Evolutionary conservation across 2,329 filamentous ascomycete genomes (phyloP).

Genomic region (Celoporthe dispersa): DNA sequence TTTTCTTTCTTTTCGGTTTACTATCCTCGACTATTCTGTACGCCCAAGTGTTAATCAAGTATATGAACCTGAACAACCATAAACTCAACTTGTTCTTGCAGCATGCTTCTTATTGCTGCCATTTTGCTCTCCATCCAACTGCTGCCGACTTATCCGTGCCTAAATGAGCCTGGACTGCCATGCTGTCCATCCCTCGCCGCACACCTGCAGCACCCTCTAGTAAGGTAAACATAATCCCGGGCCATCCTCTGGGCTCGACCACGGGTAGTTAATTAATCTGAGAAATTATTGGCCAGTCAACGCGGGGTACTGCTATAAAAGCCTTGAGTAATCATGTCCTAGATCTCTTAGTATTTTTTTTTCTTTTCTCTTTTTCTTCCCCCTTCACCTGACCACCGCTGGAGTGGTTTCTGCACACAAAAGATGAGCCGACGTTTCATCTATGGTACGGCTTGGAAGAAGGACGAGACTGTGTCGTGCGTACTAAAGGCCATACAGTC

Average conservation of each 20-base stretch:
- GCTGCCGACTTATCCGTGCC: not conserved
- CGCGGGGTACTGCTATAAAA: not conserved
- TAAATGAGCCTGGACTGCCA: not conserved
- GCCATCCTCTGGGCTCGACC: not conserved
- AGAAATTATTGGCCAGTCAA: not conserved
- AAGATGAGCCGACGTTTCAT: constrained; percentile 46
- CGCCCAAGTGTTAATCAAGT: too few relatives aligned
- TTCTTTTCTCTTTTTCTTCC: not conserved
- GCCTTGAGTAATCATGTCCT: not conserved
- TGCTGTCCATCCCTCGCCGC: not conserved
- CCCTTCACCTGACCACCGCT: not conserved
- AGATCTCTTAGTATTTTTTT: not conserved
- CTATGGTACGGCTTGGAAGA: constrained; percentile 90
- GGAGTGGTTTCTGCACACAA: not conserved
- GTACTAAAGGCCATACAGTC: constrained; percentile 69
- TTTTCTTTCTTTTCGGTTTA: too few relatives aligned
- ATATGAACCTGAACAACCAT: too few relatives aligned
- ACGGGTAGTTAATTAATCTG: not conserved
- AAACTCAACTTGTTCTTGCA: not conserved
- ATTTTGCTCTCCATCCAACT: not conserved
- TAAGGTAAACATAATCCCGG: not conserved
- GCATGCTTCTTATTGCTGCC: not conserved
- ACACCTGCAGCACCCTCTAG: not conserved
- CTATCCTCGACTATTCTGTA: too few relatives aligned
- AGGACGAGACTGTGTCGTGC: constrained; percentile 66